Evolutionary conservation across 2,329 filamentous ascomycete species (phyloP).

Genomic region (Colletotrichum tamarilloi): DNA sequence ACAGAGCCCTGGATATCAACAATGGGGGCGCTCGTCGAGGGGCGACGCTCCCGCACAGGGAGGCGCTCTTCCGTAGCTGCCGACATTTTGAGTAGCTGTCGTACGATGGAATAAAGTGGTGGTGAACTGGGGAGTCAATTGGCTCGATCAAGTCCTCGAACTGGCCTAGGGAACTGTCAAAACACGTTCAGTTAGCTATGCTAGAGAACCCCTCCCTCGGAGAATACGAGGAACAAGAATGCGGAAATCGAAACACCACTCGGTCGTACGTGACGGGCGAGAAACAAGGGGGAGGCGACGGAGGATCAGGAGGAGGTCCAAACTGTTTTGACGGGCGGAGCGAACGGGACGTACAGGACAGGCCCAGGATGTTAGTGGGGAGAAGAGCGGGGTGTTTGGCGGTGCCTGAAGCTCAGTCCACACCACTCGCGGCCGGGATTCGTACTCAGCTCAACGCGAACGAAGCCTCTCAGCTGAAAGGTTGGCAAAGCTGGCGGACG

Average conservation of each 20-base stretch:
- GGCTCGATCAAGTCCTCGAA: neutral
- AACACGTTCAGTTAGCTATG: neutral
- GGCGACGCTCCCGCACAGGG: conserved; percentile 78
- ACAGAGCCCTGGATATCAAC: conserved; percentile 88
- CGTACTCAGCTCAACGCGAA: conserved; percentile 12
- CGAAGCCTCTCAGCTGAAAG: neutral
- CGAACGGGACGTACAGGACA: conserved; percentile 23
- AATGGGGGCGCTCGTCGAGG: conserved; percentile 84
- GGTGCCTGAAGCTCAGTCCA: conserved; percentile 34
- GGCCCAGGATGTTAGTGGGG: conserved; percentile 31
- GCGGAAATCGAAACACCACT: conserved; percentile 12
- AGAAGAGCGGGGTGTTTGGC: conserved; percentile 27
- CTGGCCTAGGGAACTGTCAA: neutral
- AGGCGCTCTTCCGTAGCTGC: conserved; percentile 46
- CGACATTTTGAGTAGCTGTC: conserved; percentile 43
- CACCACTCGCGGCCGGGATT: conserved; percentile 21
- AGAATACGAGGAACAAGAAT: neutral
- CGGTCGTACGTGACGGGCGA: neutral
- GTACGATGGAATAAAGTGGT: neutral
- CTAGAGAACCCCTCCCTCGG: neutral
- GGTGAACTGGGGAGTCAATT: conserved; percentile 7
- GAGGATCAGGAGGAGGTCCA: conserved; percentile 22
- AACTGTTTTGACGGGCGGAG: conserved; percentile 25
- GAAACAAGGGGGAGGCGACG: neutral
- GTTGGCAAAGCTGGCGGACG: neutral